Conservation (phyloP, 345 rosid species). For the Pugionium dolabratum region DNA sequence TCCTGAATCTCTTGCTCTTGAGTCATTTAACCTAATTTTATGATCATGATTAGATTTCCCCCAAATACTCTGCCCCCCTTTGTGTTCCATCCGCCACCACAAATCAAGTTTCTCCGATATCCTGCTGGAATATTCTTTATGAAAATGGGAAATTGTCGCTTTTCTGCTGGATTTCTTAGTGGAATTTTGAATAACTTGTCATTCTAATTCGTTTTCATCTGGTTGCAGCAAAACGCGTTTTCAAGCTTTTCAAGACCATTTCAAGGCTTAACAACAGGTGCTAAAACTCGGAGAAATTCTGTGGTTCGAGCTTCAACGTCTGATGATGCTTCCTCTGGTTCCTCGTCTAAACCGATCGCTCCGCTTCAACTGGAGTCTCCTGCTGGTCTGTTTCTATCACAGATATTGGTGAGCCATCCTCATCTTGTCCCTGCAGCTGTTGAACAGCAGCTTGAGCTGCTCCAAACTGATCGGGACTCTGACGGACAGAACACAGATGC, state of each 20-base stretch:
- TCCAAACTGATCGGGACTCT: conserved; percentile 78
- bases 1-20: neutral
- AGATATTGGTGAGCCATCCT: conserved; percentile 82
- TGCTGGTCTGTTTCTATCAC: conserved; percentile 84
- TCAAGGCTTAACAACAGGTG: conserved; percentile 36
- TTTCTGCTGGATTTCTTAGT: neutral
- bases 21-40: neutral
- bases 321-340: conserved; percentile 51
- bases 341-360: conserved; percentile 61
- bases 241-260: conserved; percentile 20
- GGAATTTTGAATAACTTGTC: neutral
- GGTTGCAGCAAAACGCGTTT: conserved; percentile 31
- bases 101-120: too few relatives aligned
- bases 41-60: neutral
- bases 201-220: neutral
- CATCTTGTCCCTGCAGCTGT: conserved; percentile 96
- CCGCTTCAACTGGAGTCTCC: conserved; percentile 90
- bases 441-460: conserved; percentile 95
- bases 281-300: conserved; percentile 46
- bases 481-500: conserved; percentile 63
- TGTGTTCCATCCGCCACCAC: too few relatives aligned
- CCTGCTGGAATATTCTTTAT: neutral
- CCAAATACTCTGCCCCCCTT: neutral
- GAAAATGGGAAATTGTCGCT: neutral
- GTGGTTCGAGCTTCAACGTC: conserved; percentile 69